phyloP scores from a whole-genome alignment of 2,329 filamentous ascomycete genomes.

The Spiromastix sp. region DNA sequence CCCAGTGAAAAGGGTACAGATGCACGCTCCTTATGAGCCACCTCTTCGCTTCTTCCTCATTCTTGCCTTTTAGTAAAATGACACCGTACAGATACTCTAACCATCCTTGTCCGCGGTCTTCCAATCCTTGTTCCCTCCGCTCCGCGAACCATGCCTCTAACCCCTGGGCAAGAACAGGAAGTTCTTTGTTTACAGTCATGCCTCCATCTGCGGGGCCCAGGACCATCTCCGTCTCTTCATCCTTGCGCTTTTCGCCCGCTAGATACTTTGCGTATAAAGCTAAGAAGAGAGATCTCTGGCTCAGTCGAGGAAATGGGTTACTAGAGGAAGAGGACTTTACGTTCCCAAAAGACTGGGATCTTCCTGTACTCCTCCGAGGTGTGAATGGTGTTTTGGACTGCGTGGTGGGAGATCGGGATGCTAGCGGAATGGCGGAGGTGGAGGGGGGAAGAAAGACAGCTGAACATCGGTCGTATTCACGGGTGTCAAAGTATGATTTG shows the following conservation, averaged over 20 bases:
- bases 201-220: constrained; percentile 86
- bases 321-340: constrained; percentile 23
- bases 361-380: constrained; percentile 52
- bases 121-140: constrained; percentile 49
- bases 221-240: constrained; percentile 96
- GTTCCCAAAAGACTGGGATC: constrained; percentile 32
- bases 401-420: constrained; percentile 30
- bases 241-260: constrained; percentile 88
- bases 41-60: constrained; percentile 70
- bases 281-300: constrained; percentile 86
- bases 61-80: constrained; percentile 81
- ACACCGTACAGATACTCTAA: constrained; percentile 77
- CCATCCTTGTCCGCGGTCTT: constrained; percentile 71
- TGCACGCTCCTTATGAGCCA: constrained; percentile 86
- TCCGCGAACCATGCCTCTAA: constrained; percentile 73
- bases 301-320: constrained; percentile 46
- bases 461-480: constrained; percentile 88
- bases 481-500: constrained; percentile 89
- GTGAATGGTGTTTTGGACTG: constrained; percentile 29
- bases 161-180: constrained; percentile 62
- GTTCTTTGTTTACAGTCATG: constrained; percentile 72
- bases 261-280: constrained; percentile 87
- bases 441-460: constrained; percentile 77
- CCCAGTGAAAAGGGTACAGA: constrained; percentile 91
- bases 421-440: constrained; percentile 57